phyloP scores from a whole-genome alignment of 441 rosid species.

The Capsella rubella region DNA sequence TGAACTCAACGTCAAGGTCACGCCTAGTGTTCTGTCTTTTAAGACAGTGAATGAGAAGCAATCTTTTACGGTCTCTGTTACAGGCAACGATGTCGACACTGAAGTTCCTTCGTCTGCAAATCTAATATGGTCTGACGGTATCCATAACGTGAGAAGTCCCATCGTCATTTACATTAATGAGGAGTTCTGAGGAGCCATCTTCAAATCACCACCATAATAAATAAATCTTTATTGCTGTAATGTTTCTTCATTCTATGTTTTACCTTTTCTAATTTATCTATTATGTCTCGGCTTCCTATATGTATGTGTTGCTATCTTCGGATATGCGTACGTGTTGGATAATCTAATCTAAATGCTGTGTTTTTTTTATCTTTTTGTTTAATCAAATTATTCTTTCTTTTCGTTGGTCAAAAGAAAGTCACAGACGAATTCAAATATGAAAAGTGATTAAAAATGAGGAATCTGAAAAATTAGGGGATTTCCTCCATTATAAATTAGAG shows the following conservation, averaged over 20 bases:
- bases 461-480: not conserved
- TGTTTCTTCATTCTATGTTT: not conserved
- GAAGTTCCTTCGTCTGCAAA: conserved; percentile 37
- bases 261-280: not conserved
- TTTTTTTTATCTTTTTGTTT: not conserved
- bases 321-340: not conserved
- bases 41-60: conserved; percentile 45
- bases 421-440: not conserved
- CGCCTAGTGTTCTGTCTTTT: conserved; percentile 51
- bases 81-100: conserved; percentile 9
- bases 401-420: no score
- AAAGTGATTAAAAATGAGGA: no score
- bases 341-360: not conserved
- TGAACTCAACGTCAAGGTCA: conserved; percentile 41
- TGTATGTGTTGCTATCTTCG: not conserved
- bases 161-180: conserved; percentile 36
- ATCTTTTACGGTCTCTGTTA: conserved; percentile 46
- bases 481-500: no score
- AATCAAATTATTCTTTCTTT: no score
- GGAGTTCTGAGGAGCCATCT: conserved; percentile 8
- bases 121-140: conserved; percentile 56
- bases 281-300: conserved; percentile 6
- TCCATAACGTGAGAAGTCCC: conserved; percentile 53
- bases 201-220: conserved; percentile 30
- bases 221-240: not conserved